Conservation (phyloP, 768 basidiomycete genomes). For the Rubroboletus satanas region DNA sequence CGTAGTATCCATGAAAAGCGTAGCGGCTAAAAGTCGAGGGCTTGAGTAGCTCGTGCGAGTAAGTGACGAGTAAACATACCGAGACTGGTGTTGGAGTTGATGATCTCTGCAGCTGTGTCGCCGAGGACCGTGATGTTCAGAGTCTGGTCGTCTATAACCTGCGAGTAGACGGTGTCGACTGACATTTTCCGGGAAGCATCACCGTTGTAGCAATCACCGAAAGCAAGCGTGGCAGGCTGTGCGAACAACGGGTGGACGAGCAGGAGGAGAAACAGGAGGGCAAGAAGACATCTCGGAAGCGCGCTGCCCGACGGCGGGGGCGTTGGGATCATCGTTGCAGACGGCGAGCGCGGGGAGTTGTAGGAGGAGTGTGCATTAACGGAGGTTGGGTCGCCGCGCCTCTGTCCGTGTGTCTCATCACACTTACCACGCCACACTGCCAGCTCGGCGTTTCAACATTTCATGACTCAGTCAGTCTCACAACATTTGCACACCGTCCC, state of each 20-base stretch:
- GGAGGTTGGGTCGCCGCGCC: background rate
- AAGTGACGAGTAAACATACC: slow-evolving; percentile 40
- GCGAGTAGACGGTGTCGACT: slow-evolving; percentile 69
- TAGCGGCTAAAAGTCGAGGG: slow-evolving; percentile 47
- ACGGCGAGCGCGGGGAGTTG: slow-evolving; percentile 13
- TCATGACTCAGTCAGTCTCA: background rate
- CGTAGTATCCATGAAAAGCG: slow-evolving; percentile 79
- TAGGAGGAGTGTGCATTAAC: slow-evolving; percentile 20
- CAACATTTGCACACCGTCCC: background rate
- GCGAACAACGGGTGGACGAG: slow-evolving; percentile 34
- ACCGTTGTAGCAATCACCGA: slow-evolving; percentile 65
- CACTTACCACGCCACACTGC: slow-evolving; percentile 27
- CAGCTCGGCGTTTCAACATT: slow-evolving; percentile 1
- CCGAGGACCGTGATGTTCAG: slow-evolving; percentile 77
- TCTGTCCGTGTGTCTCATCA: slow-evolving; percentile 4
- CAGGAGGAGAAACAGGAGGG: slow-evolving; percentile 8
- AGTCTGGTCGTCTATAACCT: slow-evolving; percentile 48
- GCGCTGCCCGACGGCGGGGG: slow-evolving; percentile 5
- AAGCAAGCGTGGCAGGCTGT: slow-evolving; percentile 60
- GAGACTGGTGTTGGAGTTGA: slow-evolving; percentile 60
- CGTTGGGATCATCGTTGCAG: slow-evolving; percentile 22
- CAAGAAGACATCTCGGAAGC: slow-evolving; percentile 1
- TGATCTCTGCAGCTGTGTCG: slow-evolving; percentile 51
- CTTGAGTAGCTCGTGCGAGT: slow-evolving; percentile 3
- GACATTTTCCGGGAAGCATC: slow-evolving; percentile 55